phyloP scores from a whole-genome alignment of 1,284 basidiomycete species.

The Cerioporus squamosus region DNA sequence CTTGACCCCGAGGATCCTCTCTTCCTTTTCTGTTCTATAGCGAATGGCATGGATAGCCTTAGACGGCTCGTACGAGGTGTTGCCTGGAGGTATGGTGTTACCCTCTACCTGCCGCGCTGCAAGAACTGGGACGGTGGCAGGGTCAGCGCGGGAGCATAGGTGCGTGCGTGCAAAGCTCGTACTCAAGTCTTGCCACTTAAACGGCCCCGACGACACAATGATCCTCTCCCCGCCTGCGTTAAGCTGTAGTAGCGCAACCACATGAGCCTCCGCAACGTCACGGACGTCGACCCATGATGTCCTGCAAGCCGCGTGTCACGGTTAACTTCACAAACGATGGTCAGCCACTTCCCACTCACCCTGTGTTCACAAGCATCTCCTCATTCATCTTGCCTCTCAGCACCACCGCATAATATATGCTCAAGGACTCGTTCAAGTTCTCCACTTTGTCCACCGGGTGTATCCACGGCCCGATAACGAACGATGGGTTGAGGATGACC shows the following conservation, averaged over 20 bases:
- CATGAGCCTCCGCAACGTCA: conserved; percentile 63
- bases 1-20: conserved; percentile 47
- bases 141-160: too few species aligned
- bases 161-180: not conserved
- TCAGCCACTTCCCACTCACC: not conserved
- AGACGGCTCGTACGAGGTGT: conserved; percentile 18
- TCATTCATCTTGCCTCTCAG: conserved; percentile 25
- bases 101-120: too few species aligned
- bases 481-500: conserved; percentile 57
- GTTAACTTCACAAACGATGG: not conserved
- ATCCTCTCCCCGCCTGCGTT: conserved; percentile 65
- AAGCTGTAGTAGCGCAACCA: conserved; percentile 51
- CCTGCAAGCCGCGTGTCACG: conserved; percentile 3
- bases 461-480: conserved; percentile 49
- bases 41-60: conserved; percentile 23
- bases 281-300: conserved; percentile 59
- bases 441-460: conserved; percentile 50
- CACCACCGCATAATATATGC: conserved; percentile 38
- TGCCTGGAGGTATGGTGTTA: conserved; percentile 22
- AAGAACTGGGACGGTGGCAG: too few species aligned
- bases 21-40: conserved; percentile 37
- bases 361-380: not conserved
- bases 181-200: conserved; percentile 37
- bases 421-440: conserved; percentile 55
- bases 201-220: conserved; percentile 44